These are phyloP conservation scores for Uronychia setigera DNA, from an alignment of 73 alveolate species.

Conservation along the genomic window DNA sequence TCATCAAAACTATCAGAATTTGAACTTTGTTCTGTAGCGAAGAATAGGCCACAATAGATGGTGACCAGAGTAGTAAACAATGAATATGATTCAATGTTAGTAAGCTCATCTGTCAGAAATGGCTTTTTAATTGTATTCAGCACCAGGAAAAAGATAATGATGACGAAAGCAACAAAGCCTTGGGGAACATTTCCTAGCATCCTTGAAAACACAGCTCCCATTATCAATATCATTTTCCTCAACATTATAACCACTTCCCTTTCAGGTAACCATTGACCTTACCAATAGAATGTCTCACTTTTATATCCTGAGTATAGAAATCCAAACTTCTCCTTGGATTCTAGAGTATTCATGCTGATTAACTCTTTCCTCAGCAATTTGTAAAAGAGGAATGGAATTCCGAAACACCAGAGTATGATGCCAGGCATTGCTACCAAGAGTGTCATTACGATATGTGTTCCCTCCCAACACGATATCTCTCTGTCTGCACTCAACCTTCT, in stretches of 20 bases:
- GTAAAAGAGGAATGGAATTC: slow-evolving; percentile 18
- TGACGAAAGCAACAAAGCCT: slow-evolving; percentile 7
- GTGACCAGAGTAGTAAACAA: slow-evolving; percentile 25
- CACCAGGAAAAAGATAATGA: slow-evolving; percentile 16
- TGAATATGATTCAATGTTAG: slow-evolving; percentile 22
- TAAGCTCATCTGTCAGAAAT: slow-evolving; percentile 11
- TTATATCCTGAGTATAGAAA: slow-evolving; percentile 34
- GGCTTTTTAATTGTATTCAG: slow-evolving; percentile 30
- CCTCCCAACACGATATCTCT: slow-evolving; percentile 19
- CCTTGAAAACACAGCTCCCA: background rate
- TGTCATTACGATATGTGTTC: background rate
- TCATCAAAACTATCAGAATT: background rate
- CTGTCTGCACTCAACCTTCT: slow-evolving; percentile 1
- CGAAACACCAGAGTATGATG: background rate
- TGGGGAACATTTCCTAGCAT: background rate
- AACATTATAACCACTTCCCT: slow-evolving; percentile 39
- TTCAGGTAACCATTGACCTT: too few species aligned
- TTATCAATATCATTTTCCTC: slow-evolving; percentile 18
- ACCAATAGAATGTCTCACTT: slow-evolving; percentile 27
- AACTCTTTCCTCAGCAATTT: background rate
- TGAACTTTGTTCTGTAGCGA: background rate
- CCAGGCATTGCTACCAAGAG: slow-evolving; percentile 27
- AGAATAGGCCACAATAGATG: slow-evolving; percentile 47
- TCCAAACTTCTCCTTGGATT: slow-evolving; percentile 10
- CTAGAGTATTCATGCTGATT: background rate